A percentile compares a stretch with the other conserved stretches of the same genome.
Evolutionary conservation across 2,329 filamentous ascomycete species (phyloP).

Genomic region (Harringtonia lauricola): DNA sequence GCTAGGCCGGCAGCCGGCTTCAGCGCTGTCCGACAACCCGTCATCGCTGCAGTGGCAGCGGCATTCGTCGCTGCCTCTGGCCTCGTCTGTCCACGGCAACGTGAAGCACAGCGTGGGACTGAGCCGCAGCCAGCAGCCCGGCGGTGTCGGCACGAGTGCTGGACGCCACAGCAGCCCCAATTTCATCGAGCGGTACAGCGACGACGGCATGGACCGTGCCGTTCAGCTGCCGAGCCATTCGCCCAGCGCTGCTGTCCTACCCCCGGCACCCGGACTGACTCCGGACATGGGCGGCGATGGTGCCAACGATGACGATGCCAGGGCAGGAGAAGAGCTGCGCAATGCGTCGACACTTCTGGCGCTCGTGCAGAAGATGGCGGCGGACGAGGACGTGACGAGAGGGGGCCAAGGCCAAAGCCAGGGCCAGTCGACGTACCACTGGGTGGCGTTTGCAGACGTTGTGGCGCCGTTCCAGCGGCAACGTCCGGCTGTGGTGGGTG

Average conservation of each 20-base stretch:
- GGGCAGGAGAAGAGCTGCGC: conserved; percentile 6
- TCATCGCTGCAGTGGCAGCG: conserved; percentile 40
- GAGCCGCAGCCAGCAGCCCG: conserved; percentile 24
- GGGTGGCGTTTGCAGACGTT: conserved; percentile 10
- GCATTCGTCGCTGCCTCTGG: conserved; percentile 29
- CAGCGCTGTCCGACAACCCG: conserved; percentile 54
- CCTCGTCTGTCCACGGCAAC: conserved; percentile 31
- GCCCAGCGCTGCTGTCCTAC: not conserved
- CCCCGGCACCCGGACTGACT: not conserved
- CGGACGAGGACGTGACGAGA: not conserved
- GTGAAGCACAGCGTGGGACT: conserved; percentile 4
- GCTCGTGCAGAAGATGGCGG: conserved; percentile 4
- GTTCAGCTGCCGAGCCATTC: not conserved
- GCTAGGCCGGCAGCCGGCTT: conserved; percentile 55
- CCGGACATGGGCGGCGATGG: not conserved
- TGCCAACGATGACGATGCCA: not conserved
- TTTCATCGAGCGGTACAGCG: conserved; percentile 13
- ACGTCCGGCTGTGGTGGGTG: conserved; percentile 9
- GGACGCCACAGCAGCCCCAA: conserved; percentile 8
- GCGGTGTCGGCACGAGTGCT: conserved; percentile 17
- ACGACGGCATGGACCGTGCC: conserved; percentile 6
- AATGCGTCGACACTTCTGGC: conserved; percentile 1
- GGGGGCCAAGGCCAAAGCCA: not conserved
- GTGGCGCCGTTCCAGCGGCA: conserved; percentile 3
- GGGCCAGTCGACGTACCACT: not conserved